phyloP scores from a whole-genome alignment of 2,329 filamentous ascomycete species.

The Arthrobotrys megalospora region DNA sequence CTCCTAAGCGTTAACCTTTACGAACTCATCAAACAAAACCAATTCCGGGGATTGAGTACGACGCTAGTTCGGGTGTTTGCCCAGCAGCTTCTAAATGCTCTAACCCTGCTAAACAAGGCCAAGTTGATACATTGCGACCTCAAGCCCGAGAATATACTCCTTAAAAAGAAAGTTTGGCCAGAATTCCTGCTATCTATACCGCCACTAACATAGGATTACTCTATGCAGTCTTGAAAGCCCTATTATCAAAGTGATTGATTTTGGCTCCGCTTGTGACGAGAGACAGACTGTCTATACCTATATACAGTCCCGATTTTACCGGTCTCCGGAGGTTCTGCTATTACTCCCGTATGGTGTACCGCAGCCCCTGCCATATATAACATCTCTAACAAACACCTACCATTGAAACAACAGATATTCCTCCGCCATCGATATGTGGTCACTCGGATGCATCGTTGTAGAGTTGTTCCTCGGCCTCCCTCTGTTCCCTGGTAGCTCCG shows the following conservation, averaged over 20 bases:
- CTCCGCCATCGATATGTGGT: conserved; percentile 99
- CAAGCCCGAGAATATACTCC: conserved; percentile 96
- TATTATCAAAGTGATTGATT: conserved; percentile 99
- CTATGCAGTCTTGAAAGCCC: conserved; percentile 84
- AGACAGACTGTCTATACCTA: conserved; percentile 99
- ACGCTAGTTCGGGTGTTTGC: conserved; percentile 97
- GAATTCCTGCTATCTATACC: background rate
- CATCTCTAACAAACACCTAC: conserved; percentile 45
- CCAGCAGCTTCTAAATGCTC: conserved; percentile 92
- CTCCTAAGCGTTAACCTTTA: conserved; percentile 97
- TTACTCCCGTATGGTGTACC: conserved; percentile 78
- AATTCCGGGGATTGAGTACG: conserved; percentile 96
- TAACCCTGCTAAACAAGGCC: conserved; percentile 94
- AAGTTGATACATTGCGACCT: conserved; percentile 97
- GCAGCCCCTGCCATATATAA: background rate
- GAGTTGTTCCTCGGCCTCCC: conserved; percentile 96
- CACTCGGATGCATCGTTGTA: conserved; percentile 96
- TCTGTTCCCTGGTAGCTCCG: conserved; percentile 94
- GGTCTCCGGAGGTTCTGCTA: conserved; percentile 95
- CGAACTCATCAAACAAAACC: conserved; percentile 99
- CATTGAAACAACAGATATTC: conserved; percentile 76
- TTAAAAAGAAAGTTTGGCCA: conserved; percentile 80
- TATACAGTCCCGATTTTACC: conserved; percentile 97
- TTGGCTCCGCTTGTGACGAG: conserved; percentile 97
- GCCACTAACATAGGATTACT: conserved; percentile 24